These are phyloP conservation scores for Heliophila coronopifolia DNA, from an alignment of 441 rosid genomes.

Conservation along the genomic window DNA sequence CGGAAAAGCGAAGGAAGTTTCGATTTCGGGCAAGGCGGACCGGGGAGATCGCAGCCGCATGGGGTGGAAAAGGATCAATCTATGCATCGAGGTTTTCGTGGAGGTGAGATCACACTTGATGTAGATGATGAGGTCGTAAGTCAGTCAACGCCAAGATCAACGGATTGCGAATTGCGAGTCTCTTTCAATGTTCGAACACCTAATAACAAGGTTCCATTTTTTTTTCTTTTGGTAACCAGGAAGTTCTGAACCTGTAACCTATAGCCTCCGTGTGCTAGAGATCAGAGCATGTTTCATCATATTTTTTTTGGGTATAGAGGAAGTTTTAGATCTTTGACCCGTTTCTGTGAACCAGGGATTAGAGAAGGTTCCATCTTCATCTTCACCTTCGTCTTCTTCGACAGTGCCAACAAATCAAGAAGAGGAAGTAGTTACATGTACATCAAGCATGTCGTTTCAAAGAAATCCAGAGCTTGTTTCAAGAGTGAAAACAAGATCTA, in stretches of 20 bases:
- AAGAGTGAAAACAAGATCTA: slow-evolving; percentile 46
- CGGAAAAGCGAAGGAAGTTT: slow-evolving; percentile 16
- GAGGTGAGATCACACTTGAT: slow-evolving; percentile 51
- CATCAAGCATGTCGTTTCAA: slow-evolving; percentile 40
- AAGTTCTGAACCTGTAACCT: too few relatives aligned
- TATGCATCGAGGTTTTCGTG: too few relatives aligned
- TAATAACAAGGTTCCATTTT: not conserved
- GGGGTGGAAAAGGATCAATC: slow-evolving; percentile 7
- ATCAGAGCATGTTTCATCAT: too few relatives aligned
- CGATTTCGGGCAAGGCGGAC: slow-evolving; percentile 20
- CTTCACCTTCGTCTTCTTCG: slow-evolving; percentile 12
- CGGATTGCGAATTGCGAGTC: slow-evolving; percentile 38
- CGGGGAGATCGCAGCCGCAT: slow-evolving; percentile 12
- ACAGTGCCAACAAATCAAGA: slow-evolving; percentile 26
- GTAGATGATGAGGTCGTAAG: slow-evolving; percentile 45
- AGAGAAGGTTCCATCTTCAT: slow-evolving; percentile 26
- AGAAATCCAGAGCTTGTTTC: slow-evolving; percentile 35
- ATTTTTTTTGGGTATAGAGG: too few relatives aligned
- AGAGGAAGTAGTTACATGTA: slow-evolving; percentile 38
- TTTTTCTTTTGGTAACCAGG: too few relatives aligned
- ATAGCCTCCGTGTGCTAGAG: too few relatives aligned
- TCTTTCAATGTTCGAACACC: slow-evolving; percentile 43
- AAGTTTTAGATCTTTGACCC: too few relatives aligned
- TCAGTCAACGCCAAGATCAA: slow-evolving; percentile 20
- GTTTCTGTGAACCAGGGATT: too few relatives aligned